Conservation (phyloP, 2,329 filamentous ascomycete genomes). For the Alternaria infectoria region DNA sequence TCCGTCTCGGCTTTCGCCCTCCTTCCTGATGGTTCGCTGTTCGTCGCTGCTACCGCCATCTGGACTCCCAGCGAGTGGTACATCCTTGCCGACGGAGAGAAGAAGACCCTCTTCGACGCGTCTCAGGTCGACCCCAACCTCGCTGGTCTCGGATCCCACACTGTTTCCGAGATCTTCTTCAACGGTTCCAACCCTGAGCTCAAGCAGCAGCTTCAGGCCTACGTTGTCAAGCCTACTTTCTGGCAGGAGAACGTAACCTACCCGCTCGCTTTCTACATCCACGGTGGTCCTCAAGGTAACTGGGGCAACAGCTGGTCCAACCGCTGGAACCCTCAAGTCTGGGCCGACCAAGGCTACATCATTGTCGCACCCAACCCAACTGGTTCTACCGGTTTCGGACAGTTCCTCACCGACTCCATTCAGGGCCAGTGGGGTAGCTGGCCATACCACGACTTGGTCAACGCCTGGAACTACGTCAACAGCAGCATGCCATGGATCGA, state of each 20-base stretch:
- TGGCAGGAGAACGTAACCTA: constrained; percentile 77
- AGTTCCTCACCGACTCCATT: constrained; percentile 78
- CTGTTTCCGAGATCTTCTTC: constrained; percentile 75
- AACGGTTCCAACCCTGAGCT: constrained; percentile 62
- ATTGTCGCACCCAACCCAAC: constrained; percentile 84
- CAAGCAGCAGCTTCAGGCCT: constrained; percentile 68
- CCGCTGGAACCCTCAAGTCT: constrained; percentile 84
- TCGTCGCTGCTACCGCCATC: constrained; percentile 39
- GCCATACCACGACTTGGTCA: constrained; percentile 83
- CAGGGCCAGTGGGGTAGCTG: constrained; percentile 82
- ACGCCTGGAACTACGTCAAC: constrained; percentile 76
- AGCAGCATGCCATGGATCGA: constrained; percentile 71
- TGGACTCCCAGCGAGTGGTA: constrained; percentile 46
- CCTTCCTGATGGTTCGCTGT: constrained; percentile 64
- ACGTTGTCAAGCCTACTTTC: constrained; percentile 66
- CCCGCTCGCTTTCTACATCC: constrained; percentile 78
- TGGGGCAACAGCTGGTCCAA: constrained; percentile 80
- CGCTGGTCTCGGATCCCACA: constrained; percentile 67
- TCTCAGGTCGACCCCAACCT: constrained; percentile 67
- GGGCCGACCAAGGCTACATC: constrained; percentile 86
- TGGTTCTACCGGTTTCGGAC: constrained; percentile 83
- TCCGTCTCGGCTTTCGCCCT: constrained; percentile 55
- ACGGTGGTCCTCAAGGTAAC: constrained; percentile 80
- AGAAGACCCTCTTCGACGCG: constrained; percentile 61
- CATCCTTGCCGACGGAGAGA: constrained; percentile 41